Conservation (phyloP, 1,284 basidiomycete genomes). For the Boletus semigastroideus region DNA sequence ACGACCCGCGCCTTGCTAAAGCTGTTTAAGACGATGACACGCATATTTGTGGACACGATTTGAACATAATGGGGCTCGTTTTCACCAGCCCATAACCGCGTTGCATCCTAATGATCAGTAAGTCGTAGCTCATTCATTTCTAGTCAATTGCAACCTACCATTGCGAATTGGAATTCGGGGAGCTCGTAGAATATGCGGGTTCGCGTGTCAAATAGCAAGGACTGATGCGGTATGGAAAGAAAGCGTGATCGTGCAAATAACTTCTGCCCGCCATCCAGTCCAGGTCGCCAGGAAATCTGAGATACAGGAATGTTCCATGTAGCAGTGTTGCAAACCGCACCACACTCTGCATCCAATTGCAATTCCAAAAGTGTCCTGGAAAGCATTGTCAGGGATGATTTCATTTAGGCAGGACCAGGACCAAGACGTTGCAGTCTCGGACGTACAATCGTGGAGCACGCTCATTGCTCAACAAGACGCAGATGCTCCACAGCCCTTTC, state of each 20-base stretch:
- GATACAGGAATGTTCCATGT: background rate
- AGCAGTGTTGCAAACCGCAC: background rate
- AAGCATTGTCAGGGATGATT: no score
- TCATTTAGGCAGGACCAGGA: no score
- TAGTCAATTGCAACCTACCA: background rate
- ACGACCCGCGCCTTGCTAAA: background rate
- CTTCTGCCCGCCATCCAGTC: background rate
- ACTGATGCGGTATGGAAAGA: background rate
- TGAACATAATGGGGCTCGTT: no score
- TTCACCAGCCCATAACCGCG: no score
- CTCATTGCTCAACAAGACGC: background rate
- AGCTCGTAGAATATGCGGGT: conserved; percentile 6
- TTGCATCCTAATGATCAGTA: background rate
- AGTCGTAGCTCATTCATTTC: background rate
- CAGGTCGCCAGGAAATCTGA: no score
- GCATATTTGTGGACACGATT: background rate
- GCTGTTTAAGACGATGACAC: background rate
- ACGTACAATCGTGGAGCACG: background rate
- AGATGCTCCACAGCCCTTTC: background rate
- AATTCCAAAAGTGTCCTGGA: background rate
- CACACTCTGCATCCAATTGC: background rate
- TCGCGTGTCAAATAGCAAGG: conserved; percentile 2
- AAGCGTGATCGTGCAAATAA: background rate
- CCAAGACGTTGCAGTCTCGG: background rate
- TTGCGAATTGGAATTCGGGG: background rate